Base-by-base conservation (phyloP, 164 flowering plant genomes). In the Vitis labrusca region DNA sequence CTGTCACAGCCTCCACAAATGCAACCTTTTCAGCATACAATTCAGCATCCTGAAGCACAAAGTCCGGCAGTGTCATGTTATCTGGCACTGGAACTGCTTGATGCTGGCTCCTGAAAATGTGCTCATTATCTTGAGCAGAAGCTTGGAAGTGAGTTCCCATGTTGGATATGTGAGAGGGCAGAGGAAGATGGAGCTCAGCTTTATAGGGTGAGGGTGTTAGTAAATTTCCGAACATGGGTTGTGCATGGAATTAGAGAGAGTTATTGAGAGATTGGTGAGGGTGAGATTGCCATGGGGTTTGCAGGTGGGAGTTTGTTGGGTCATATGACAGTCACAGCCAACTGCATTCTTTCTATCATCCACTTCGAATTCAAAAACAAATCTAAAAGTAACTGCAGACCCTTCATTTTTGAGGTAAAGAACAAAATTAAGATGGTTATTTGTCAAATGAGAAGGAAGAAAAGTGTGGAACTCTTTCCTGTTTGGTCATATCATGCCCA, bases 11-110 rank as follows among this genome's bases (percentile, higher is more conserved):
- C 47, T 96, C 98, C 54, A 92, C 97, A 27, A 93, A 79, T 12
- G 98, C 99, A n/a, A 91, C 90, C 71, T 89, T 90, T 51, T 92
- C 94, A 0, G 86, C 72, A 19, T 83, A 88, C 37, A 63, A 14
- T 65, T 96, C 95, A 2, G 85, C 87, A 48, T 79, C 84, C 10
- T 86, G 81, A 54, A 96, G 97, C 50, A 96, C 97, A 60, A 89
- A 96, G 0, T 96, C 91, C 0, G 99, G 97, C 56, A 96, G 57
- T 5, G 98, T 92, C 50, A 89, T 29, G 78, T 89, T 71, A 6
- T 83, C 84, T 0, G 98, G 99, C 30, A 96, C 86, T 0, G 86
- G 76, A 1, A 91, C 96, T 0, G 91, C 61, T 3, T 85, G 87
- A 50, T 72, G 80, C 16, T 66, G 81, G 82, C 99, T 96, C 29